Evolutionary conservation across 176 grass and related monocot genomes (phyloP), one percentile per base, ranked within the genome.

Genomic region (Avena eriantha): DNA sequence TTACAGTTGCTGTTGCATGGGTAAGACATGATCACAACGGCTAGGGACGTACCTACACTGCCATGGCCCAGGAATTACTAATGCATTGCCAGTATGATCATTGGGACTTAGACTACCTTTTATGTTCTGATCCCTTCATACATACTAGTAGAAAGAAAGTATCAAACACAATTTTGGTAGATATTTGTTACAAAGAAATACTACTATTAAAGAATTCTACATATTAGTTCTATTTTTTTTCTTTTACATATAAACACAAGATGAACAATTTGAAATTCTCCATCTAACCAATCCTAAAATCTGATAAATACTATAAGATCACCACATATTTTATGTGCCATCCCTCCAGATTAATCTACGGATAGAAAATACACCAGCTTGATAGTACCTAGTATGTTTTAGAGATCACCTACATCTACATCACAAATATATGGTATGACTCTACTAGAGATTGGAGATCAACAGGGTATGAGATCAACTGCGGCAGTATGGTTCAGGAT

Each of bases 361-460:
- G 63, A 66, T 66, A 10, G 63, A 17, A 66, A 66, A 66, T 66
- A 66, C 63, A 66, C 63, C 63, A 66, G 24, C 63, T 33, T 66
- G 33, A 66, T 26, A 65, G 24, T 66, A 66, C 63, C 26, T 66
- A 66, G 63, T 16, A 33, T 66, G 26, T 33, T 73, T 21, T 73
- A 49, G 70, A 48, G 43, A 24, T 47, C 46, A 48, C n/a, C 11
- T 23, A 24, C 21, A 73, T 47, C 11, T 15, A 24, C 21, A 73
- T 23, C 41, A 73, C 3, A n/a, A 73, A 15, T 73, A 31, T 65
- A 22, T 73, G 21, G 70, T 47, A 73, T 47, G 70, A 65, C 58
- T 8, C 69, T 47, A 24, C 41, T 73, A 73, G 68, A 65, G 61
- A 65, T 31, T 65, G 24, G 61, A 65, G 61, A 65, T 26, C 11